These are phyloP conservation scores for Auricularia sp. DNA, from an alignment of 768 basidiomycete genomes.

Conservation along the genomic window DNA sequence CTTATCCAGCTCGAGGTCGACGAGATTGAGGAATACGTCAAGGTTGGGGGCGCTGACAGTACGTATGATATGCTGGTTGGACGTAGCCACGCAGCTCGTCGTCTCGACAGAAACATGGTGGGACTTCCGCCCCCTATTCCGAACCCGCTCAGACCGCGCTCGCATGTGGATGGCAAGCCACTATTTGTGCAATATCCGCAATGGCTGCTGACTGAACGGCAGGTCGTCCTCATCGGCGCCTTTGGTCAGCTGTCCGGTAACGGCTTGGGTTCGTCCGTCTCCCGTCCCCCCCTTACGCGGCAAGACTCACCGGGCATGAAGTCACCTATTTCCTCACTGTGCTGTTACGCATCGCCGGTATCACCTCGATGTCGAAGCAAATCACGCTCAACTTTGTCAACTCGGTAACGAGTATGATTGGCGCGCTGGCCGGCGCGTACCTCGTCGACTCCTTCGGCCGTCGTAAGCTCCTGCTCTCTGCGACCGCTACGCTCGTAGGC, in stretches of 20 bases:
- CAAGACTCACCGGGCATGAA: too few species aligned
- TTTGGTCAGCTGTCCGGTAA: slow-evolving; percentile 41
- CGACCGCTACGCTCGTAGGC: slow-evolving; percentile 27
- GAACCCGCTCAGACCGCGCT: slow-evolving; percentile 35
- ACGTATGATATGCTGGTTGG: too few species aligned
- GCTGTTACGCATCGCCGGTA: slow-evolving; percentile 18
- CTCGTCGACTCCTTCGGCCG: slow-evolving; percentile 41
- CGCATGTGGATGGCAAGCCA: slow-evolving; percentile 30
- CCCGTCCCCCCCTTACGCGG: too few species aligned
- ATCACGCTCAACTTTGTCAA: slow-evolving; percentile 44
- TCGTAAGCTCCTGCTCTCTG: slow-evolving; percentile 33
- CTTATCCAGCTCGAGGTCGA: slow-evolving; percentile 43
- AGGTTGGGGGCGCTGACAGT: slow-evolving; percentile 23
- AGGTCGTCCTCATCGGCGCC: slow-evolving; percentile 35
- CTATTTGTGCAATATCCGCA: too few species aligned
- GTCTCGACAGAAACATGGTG: slow-evolving; percentile 26
- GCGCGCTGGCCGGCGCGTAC: slow-evolving; percentile 31
- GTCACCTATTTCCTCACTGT: slow-evolving; percentile 8
- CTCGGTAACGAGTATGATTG: slow-evolving; percentile 38
- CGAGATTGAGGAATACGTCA: slow-evolving; percentile 44
- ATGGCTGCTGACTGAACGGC: too few species aligned
- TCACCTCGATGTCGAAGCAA: slow-evolving; percentile 11
- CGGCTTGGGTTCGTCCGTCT: slow-evolving; percentile 19
- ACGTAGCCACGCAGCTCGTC: too few species aligned
- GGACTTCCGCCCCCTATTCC: slow-evolving; percentile 46